These are phyloP conservation scores for Helminthosporium solani DNA, from an alignment of 2,329 filamentous ascomycete genomes.

Conservation along the genomic window DNA sequence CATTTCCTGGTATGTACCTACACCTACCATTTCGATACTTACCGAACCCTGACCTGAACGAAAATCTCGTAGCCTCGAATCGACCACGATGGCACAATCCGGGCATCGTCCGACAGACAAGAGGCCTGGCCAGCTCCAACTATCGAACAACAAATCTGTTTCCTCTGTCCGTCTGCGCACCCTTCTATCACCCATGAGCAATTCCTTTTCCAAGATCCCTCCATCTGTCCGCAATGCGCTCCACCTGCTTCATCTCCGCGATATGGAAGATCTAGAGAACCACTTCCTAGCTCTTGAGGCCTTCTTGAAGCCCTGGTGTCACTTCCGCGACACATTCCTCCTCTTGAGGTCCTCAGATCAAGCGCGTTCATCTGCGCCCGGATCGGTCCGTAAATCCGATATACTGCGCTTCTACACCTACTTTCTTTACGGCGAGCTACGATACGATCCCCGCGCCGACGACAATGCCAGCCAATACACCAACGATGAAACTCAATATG, in stretches of 20 bases:
- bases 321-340: constrained; percentile 32
- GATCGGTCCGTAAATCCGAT: constrained; percentile 20
- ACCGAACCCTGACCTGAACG: too few relatives aligned
- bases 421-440: constrained; percentile 27
- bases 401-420: constrained; percentile 37
- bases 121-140: too few relatives aligned
- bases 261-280: constrained; percentile 26
- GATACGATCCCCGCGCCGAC: constrained; percentile 29
- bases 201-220: neutral
- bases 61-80: too few relatives aligned
- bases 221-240: constrained; percentile 24
- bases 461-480: constrained; percentile 13
- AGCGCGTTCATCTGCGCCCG: constrained; percentile 10
- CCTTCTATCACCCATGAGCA: neutral
- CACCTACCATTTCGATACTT: too few relatives aligned
- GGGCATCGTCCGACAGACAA: too few relatives aligned
- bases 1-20: too few relatives aligned
- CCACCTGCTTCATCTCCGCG: constrained; percentile 21
- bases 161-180: neutral
- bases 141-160: too few relatives aligned
- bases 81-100: too few relatives aligned
- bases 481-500: constrained; percentile 11
- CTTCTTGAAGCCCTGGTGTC: constrained; percentile 34
- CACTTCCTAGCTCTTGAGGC: constrained; percentile 28
- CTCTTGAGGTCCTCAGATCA: constrained; percentile 18